phyloP scores from a whole-genome alignment of 1,139 yeast genomes.

The Petasospora fabianii region DNA sequence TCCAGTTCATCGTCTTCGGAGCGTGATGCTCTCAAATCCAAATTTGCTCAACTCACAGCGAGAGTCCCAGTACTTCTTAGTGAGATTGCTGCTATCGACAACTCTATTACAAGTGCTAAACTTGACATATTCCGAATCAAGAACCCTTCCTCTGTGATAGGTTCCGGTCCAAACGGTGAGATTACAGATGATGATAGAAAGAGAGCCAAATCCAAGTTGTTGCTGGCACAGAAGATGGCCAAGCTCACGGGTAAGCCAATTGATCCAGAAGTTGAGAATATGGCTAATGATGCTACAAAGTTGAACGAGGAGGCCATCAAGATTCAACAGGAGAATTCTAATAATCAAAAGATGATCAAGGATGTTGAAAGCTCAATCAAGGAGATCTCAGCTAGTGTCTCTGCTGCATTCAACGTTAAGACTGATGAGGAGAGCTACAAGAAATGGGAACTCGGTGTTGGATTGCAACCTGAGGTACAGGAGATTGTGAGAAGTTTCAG shows the following conservation, averaged over 20 bases:
- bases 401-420: slow-evolving; percentile 38
- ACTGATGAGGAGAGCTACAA: slow-evolving; percentile 47
- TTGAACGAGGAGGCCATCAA: slow-evolving; percentile 53
- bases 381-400: slow-evolving; percentile 65
- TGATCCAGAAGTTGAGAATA: slow-evolving; percentile 43
- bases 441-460: slow-evolving; percentile 86
- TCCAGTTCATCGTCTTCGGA: no score
- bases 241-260: slow-evolving; percentile 76
- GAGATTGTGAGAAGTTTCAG: slow-evolving; percentile 58
- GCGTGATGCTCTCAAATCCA: slow-evolving; percentile 24
- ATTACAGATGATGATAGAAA: slow-evolving; percentile 78
- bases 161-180: slow-evolving; percentile 83
- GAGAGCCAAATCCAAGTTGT: slow-evolving; percentile 74
- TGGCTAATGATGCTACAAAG: slow-evolving; percentile 53
- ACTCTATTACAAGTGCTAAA: slow-evolving; percentile 64
- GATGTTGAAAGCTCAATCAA: slow-evolving; percentile 76
- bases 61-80: slow-evolving; percentile 66
- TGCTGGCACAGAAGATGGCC: slow-evolving; percentile 82
- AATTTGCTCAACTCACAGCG: slow-evolving; percentile 49
- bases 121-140: slow-evolving; percentile 61
- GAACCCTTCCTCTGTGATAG: slow-evolving; percentile 65
- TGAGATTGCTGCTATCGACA: slow-evolving; percentile 59
- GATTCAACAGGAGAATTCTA: slow-evolving; percentile 52
- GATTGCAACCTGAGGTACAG: slow-evolving; percentile 65
- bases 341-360: slow-evolving; percentile 53